Evolutionary conservation across 768 basidiomycete species (phyloP).

Genomic region (Hydnomerulius pinastri): DNA sequence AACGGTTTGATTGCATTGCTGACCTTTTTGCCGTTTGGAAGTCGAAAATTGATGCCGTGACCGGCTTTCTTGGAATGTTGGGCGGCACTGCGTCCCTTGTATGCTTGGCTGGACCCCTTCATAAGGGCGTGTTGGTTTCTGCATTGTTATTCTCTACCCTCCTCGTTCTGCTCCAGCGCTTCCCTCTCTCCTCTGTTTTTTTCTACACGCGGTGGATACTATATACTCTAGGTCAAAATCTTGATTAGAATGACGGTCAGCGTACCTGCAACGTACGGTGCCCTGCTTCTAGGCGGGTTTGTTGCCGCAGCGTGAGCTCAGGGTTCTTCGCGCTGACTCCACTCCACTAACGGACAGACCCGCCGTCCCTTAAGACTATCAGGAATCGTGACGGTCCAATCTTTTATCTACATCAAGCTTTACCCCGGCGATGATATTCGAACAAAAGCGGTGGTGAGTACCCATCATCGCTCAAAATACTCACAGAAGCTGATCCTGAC

Average conservation of each 20-base stretch:
- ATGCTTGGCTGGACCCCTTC: neutral
- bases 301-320: constrained; percentile 27
- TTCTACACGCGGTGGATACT: neutral
- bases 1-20: too few species aligned
- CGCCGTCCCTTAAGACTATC: constrained; percentile 21
- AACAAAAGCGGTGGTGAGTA: constrained; percentile 26
- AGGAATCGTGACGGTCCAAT: constrained; percentile 28
- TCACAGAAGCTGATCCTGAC: neutral
- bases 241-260: constrained; percentile 9
- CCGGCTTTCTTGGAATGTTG: neutral
- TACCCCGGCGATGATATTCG: constrained; percentile 25
- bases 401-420: constrained; percentile 30
- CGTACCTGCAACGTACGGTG: constrained; percentile 26
- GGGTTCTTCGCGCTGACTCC: neutral
- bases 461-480: neutral
- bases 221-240: neutral
- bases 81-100: neutral
- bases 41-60: neutral
- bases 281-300: constrained; percentile 33
- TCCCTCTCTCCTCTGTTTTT: neutral
- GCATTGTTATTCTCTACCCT: neutral
- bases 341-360: neutral
- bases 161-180: neutral
- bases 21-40: neutral
- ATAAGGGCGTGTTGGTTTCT: neutral